These are phyloP conservation scores for Naganishia sp. DNA, from an alignment of 1,284 basidiomycete species.

Conservation along the genomic window DNA sequence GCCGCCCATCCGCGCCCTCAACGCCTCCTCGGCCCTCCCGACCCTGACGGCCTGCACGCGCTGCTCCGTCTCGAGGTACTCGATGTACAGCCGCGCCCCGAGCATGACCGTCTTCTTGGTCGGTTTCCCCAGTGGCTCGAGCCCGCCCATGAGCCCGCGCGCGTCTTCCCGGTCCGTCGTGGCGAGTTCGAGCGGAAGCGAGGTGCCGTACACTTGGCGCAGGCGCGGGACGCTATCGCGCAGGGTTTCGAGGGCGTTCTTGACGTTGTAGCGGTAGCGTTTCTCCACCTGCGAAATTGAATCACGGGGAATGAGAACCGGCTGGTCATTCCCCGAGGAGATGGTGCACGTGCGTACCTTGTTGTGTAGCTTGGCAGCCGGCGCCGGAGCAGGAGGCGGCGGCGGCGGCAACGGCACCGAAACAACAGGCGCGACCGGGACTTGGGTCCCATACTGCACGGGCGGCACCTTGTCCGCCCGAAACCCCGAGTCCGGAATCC, in stretches of 20 bases:
- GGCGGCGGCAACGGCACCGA: not conserved
- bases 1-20: slow-evolving; percentile 1
- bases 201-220: slow-evolving; percentile 52
- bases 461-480: not conserved
- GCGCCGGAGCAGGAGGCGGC: not conserved
- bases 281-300: slow-evolving; percentile 41
- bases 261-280: slow-evolving; percentile 53
- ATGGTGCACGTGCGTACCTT: slow-evolving; percentile 34
- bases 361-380: slow-evolving; percentile 44
- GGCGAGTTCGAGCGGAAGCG: slow-evolving; percentile 46
- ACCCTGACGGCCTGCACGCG: slow-evolving; percentile 44
- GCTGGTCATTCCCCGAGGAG: too few relatives aligned
- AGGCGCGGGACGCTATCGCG: slow-evolving; percentile 53
- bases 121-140: slow-evolving; percentile 51
- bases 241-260: slow-evolving; percentile 51
- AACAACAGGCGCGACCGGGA: not conserved
- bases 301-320: too few relatives aligned
- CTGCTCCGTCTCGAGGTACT: slow-evolving; percentile 47
- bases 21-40: slow-evolving; percentile 15
- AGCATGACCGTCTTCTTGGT: slow-evolving; percentile 54
- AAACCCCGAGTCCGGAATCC: not conserved
- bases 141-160: slow-evolving; percentile 52
- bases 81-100: slow-evolving; percentile 53
- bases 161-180: slow-evolving; percentile 48
- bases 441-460: not conserved